phyloP scores from a whole-genome alignment of 768 basidiomycete genomes.

The Hygrophorus russula region DNA sequence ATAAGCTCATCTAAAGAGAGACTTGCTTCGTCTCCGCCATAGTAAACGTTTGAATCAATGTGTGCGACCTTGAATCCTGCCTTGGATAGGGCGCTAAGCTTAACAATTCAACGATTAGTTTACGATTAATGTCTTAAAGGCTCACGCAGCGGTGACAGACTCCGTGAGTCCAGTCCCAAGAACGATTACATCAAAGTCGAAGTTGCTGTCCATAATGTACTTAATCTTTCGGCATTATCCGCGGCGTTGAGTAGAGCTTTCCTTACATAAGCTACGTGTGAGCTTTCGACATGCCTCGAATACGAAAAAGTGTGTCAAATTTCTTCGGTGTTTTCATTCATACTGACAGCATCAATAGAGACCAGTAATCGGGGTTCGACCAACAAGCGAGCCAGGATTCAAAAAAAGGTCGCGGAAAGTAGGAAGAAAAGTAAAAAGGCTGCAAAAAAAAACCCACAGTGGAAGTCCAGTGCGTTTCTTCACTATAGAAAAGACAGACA shows the following conservation, averaged over 20 bases:
- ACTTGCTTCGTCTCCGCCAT: conserved; percentile 76
- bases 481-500: not conserved
- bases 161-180: conserved; percentile 76
- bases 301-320: conserved; percentile 52
- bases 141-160: conserved; percentile 86
- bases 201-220: conserved; percentile 24
- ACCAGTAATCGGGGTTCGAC: conserved; percentile 76
- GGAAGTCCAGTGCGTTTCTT: conserved; percentile 71
- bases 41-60: conserved; percentile 74
- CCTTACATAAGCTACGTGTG: not conserved
- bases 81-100: conserved; percentile 75
- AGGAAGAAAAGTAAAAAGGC: conserved; percentile 66
- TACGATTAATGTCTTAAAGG: conserved; percentile 7
- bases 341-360: conserved; percentile 35
- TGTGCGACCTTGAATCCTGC: conserved; percentile 84
- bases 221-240: too few relatives aligned
- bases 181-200: conserved; percentile 66
- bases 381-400: conserved; percentile 60
- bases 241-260: too few relatives aligned
- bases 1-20: conserved; percentile 73
- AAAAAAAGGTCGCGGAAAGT: conserved; percentile 66
- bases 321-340: not conserved
- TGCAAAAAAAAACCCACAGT: conserved; percentile 69
- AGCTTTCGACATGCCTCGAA: conserved; percentile 41
- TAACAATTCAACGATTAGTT: conserved; percentile 8